phyloP scores from a whole-genome alignment of 768 basidiomycete species.

The Chalciporus piperatus region DNA sequence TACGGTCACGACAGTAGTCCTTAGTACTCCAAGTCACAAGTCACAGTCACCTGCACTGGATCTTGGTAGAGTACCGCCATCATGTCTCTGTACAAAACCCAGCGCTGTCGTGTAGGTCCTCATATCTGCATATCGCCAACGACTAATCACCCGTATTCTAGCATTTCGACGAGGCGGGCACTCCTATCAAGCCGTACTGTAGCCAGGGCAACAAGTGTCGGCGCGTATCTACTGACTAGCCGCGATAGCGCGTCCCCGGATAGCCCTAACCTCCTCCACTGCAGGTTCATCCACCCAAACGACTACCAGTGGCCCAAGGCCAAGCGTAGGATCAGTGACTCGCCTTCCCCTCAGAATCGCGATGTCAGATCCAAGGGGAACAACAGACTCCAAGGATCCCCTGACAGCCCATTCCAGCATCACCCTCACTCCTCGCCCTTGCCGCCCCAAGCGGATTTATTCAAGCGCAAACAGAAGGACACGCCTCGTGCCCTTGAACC shows the following conservation, averaged over 20 bases:
- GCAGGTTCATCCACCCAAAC: conserved; percentile 49
- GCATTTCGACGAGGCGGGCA: conserved; percentile 49
- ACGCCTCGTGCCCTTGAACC: conserved; percentile 21
- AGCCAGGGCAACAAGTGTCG: conserved; percentile 49
- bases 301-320: conserved; percentile 42
- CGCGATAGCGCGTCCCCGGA: conserved; percentile 4
- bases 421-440: conserved; percentile 36
- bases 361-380: conserved; percentile 26
- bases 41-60: conserved; percentile 18
- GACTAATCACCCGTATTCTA: conserved; percentile 26
- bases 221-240: conserved; percentile 31
- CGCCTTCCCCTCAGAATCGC: conserved; percentile 20
- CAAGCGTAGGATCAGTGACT: conserved; percentile 15
- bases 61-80: conserved; percentile 1
- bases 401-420: conserved; percentile 16
- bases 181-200: conserved; percentile 41
- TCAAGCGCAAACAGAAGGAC: conserved; percentile 31
- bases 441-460: conserved; percentile 44
- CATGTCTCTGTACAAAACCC: conserved; percentile 42
- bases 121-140: conserved; percentile 5
- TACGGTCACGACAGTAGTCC: too few species aligned
- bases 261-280: conserved; percentile 4
- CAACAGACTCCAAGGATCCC: conserved; percentile 16
- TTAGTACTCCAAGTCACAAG: conserved; percentile 17
- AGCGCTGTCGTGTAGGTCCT: conserved; percentile 45